A percentile compares a stretch with the other conserved stretches of the same genome.
Evolutionary conservation across 2,329 filamentous ascomycete genomes (phyloP).

Genomic region (Trichoderma gracile): DNA sequence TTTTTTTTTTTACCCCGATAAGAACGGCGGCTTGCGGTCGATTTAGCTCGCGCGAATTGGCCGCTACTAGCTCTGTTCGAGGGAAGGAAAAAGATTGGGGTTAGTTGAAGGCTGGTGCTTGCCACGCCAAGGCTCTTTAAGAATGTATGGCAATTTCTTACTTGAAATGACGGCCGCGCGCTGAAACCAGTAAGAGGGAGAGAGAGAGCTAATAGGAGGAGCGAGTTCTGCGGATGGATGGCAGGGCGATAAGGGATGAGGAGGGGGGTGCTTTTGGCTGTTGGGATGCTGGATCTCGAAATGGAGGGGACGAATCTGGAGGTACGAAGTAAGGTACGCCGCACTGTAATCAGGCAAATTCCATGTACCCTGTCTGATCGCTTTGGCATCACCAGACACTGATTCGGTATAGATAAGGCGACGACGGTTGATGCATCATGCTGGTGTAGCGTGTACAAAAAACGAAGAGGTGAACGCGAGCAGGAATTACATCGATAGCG

Average conservation of each 20-base stretch:
- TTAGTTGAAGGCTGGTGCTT: conserved; percentile 15
- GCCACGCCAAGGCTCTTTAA: conserved; percentile 8
- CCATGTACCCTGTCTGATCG: neutral
- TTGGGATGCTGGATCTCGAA: conserved; percentile 3
- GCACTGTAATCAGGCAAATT: conserved; percentile 7
- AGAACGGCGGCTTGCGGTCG: conserved; percentile 22
- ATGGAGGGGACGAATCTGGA: conserved; percentile 15
- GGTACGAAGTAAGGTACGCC: neutral
- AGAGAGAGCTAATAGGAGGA: neutral
- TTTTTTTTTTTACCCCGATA: conserved; percentile 22
- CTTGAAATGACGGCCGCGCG: conserved; percentile 4
- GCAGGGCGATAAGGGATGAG: conserved; percentile 22
- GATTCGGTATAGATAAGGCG: too few species aligned
- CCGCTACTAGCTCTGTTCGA: neutral
- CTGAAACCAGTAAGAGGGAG: conserved; percentile 15
- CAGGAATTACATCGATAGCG: too few species aligned
- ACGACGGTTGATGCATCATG: neutral
- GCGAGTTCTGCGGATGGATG: neutral
- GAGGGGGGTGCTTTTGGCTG: neutral
- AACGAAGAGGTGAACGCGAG: too few species aligned
- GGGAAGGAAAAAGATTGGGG: neutral
- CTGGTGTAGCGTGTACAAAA: too few species aligned
- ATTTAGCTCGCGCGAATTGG: conserved; percentile 23
- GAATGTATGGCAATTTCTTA: neutral
- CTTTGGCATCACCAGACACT: neutral